Base-by-base conservation (phyloP, 208 protist genomes). In the Leishmania aethiopica region DNA sequence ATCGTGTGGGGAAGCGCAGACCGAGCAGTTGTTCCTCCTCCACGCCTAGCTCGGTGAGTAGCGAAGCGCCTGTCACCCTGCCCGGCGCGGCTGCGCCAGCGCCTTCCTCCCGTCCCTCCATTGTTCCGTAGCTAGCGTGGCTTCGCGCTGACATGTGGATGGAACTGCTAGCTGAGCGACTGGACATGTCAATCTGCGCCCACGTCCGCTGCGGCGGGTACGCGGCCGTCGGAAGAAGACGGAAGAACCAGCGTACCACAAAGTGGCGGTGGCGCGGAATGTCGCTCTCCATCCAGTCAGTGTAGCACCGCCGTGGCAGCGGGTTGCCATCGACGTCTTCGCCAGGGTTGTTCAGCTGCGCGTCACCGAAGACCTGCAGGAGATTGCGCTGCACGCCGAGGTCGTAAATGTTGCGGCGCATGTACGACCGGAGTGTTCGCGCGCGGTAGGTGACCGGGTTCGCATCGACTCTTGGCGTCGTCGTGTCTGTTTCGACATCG, bases 361-460 rank as follows among this genome's bases (percentile, higher is more conserved):
- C 95, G 78, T 98, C 95, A 53, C 95, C 95, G 79, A 98, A 98
- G 25, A 98, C 87, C 67, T 96, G 93, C 47, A 96, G 81, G 3
- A 98, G 84, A 77, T 95, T 95, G 35, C 89, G 82, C 64, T 84
- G 82, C 37, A 98, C 90, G 19, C 95, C 95, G 25, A 98, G 72
- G 77, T 98, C 95, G 80, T 94, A 98, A 32, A 92, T 82, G 71
- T 96, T 98, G 37, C 81, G 74, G 13, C 76, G 47, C 85, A 88
- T 80, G 77, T 85, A 88, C 22, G 74, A 45, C 60, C 85, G 53
- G 67, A 90, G 47, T 37, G 76, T 81, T 22, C 62, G 53, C 3
- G 35, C 67, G 37, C 62, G 67, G 74, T 86, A 73, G 35, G 32
- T 40, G 15, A 59, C 53, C 19, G 73, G 0, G 42, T 25, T 11